These are phyloP conservation scores for Gossypium bickii DNA, from an alignment of 345 rosid genomes.

Conservation along the genomic window DNA sequence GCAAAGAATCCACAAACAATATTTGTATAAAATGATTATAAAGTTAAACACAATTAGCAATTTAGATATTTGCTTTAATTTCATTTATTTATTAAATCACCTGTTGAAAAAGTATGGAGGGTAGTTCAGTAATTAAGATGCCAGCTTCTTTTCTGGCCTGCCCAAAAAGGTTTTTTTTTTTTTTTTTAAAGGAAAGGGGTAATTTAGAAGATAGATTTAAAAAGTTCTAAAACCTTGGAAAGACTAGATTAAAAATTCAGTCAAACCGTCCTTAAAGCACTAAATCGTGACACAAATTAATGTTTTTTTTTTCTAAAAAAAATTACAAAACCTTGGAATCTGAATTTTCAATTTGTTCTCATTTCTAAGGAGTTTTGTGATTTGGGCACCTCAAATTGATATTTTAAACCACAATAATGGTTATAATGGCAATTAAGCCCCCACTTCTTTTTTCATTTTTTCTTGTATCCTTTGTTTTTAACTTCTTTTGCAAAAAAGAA, in stretches of 20 bases:
- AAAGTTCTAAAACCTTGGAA: not conserved
- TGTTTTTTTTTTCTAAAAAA: not conserved
- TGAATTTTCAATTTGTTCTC: constrained; percentile 3
- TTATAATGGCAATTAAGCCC: not conserved
- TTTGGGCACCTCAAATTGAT: constrained; percentile 1
- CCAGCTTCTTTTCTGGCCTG: not conserved
- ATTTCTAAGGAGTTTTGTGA: not conserved
- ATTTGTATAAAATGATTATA: too few relatives aligned
- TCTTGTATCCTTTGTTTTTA: too few relatives aligned
- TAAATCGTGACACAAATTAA: not conserved
- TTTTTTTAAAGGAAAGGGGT: not conserved
- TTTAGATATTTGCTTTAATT: too few relatives aligned
- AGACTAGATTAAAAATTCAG: not conserved
- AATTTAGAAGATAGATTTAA: not conserved
- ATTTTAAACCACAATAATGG: not conserved
- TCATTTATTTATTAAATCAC: too few relatives aligned
- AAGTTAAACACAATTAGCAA: too few relatives aligned
- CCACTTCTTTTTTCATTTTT: too few relatives aligned
- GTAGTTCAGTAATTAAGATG: not conserved
- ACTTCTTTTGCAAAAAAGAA: too few relatives aligned
- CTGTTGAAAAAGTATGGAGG: not conserved
- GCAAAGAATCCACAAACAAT: too few relatives aligned
- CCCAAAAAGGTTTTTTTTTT: not conserved
- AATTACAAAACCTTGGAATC: not conserved
- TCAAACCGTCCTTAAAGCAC: constrained; percentile 11